Conservation (phyloP, 352 stramenopile genomes). For the Pythium angustatum region DNA sequence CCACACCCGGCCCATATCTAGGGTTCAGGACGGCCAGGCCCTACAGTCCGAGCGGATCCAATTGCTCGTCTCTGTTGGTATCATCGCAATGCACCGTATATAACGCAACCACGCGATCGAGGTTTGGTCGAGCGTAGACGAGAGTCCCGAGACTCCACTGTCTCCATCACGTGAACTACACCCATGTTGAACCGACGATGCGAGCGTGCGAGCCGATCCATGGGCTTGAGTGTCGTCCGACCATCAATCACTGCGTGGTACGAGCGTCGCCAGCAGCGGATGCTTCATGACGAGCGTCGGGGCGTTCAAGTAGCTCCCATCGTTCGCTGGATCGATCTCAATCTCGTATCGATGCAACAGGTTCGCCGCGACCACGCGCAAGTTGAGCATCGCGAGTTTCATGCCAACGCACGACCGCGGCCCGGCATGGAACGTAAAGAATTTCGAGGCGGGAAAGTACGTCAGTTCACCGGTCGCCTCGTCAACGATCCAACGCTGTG, state of each 20-base stretch:
- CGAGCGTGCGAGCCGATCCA: no score
- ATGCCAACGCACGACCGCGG: constrained; percentile 47
- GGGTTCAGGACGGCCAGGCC: no score
- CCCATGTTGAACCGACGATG: no score
- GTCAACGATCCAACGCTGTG: constrained; percentile 76
- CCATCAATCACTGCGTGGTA: constrained; percentile 8
- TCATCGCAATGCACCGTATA: no score
- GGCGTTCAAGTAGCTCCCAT: constrained; percentile 20
- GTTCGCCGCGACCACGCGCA: constrained; percentile 22
- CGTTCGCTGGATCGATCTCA: constrained; percentile 14
- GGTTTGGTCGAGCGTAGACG: no score
- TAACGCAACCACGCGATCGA: no score
- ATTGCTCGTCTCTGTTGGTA: no score
- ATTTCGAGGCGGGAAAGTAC: constrained; percentile 25
- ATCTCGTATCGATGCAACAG: constrained; percentile 19
- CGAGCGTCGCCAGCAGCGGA: constrained; percentile 1
- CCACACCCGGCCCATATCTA: no score
- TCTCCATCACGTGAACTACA: no score
- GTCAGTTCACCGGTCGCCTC: constrained; percentile 32
- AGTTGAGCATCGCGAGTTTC: constrained; percentile 50
- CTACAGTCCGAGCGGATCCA: no score
- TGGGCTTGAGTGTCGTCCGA: no score
- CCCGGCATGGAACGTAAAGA: constrained; percentile 43
- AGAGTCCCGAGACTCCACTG: no score
- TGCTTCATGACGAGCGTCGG: constrained; percentile 26